Base-by-base conservation (phyloP, 148 eudicot species). In the Arctostaphylos glauca region DNA sequence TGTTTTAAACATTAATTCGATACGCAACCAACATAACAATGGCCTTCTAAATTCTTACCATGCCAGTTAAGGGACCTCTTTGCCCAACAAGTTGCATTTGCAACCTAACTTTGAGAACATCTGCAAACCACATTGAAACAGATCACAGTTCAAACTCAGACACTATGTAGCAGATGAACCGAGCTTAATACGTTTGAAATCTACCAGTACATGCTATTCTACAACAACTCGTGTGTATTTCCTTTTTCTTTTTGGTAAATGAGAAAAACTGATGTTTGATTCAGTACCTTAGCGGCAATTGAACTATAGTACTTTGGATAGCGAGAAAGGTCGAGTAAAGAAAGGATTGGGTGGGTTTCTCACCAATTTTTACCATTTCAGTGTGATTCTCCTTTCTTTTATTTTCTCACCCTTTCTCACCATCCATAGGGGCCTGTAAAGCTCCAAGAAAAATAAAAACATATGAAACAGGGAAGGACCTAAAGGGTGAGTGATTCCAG, bases 1-100 rank as follows among this genome's bases (percentile, higher is more conserved):
- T 58, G n/a, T 46, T 64, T 18, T 16, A 59, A 59, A 44, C 31
- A 5, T 46, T 2, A 50, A 52, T 19, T 18, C 71, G 5, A 18
- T 54, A 64, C 67, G 25, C 50, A 38, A 54, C 10, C 70, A 74
- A 9, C 2, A 5, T 62, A 64, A 38, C 46, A 68, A 59, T 18
- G 59, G 21, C 5, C 43, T 64, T 81, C 12, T 85, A 70, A 64
- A n/a, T 60, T 80, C 83, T 81, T 90, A 96, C 98, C 98, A 91
- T 82, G 86, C 98, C 97, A 77, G 72, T 89, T 86, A 94, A 88
- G 78, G 98, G 97, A 80, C 97, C 98, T 84, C 91, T 93, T 80
- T 96, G 92, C 81, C 98, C 98, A 81, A 94, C 94, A 80, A 94
- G 97, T 87, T 94, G 97, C 98, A 96, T 96, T 88, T 96, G 98